Base-by-base conservation (phyloP, 345 rosid species). In the Populus alba region DNA sequence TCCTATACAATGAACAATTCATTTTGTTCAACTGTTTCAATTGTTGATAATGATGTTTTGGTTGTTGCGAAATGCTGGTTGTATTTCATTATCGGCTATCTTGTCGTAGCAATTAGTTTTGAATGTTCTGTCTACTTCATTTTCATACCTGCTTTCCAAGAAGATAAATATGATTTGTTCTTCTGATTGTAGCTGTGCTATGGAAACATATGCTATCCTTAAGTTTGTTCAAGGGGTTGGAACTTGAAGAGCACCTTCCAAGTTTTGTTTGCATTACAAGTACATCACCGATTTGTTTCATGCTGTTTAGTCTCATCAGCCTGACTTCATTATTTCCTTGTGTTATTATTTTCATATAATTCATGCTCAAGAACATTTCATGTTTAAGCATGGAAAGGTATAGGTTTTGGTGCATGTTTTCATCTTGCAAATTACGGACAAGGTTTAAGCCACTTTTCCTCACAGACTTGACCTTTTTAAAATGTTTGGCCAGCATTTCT, bases 21-120 rank as follows among this genome's bases (percentile, higher is more conserved):
- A 25, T 74, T 25, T 15, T 55, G 29, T 66, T 73, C 63, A 53
- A 66, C 66, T 31, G 39, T 55, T 35, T 55, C 53, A 25, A 41
- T 70, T 66, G 45, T 16, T 75, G 69, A 35, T 41, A 22, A 59
- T 45, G 33, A 39, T 74, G 47, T 66, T 78, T 45, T 29, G 55
- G 61, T 61, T 66, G 41, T 63, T 13, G 17, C 59, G 35, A 72
- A 29, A 13, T 75, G 37, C 31, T 37, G 17, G 55, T 75, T 49
- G 9, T 39, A 22, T 57, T 31, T 45, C 20, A 45, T 47, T 11
- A 29, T 55, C 35, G 11, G 31, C 63, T 35, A 18, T 65, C 38
- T 23, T 35, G n/a, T 15, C 70, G 33, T 15, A 37, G 15, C 23
- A 59, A 9, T 57, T 9, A 3, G 25, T 23, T 11, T 9, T 59